Base-by-base conservation (phyloP, 495 filamentous ascomycete genomes). In the Aspergillus heteromorphus region DNA sequence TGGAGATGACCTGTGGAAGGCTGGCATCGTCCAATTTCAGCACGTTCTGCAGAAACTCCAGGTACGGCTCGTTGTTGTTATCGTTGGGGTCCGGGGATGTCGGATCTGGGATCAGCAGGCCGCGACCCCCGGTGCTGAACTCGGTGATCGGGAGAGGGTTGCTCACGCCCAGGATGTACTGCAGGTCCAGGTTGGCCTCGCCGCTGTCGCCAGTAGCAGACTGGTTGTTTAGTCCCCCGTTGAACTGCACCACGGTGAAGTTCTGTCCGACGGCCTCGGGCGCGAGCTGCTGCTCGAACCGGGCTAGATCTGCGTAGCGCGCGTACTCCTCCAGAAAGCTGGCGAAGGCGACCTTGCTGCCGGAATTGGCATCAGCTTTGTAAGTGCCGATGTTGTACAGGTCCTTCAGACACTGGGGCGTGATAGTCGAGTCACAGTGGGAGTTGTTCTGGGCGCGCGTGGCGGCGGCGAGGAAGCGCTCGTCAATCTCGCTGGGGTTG, bases 141-240 rank as follows among this genome's bases (percentile, higher is more conserved):
- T 86, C 84, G 0, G 73, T 78, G n/a, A 84, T 75, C 0, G 84
- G 83, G 7, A 85, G 68, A 2, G 82, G 82, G 38, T 76, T 68
- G 57, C 73, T 75, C 18, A 88, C 55, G 6, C 79, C 83, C 51
- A 87, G 50, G 53, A 84, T 81, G 53, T 87, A 87, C 65, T 92
- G 85, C 34, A 87, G 62, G 58, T 93, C 89, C 20, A 92, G 76
- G 69, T 91, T 88, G 51, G 87, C 89, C 66, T 95, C 88, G 30
- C 76, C 77, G 59, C 71, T 73, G 55, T 79, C 68, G 8, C 42
- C 19, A 51, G 69, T 68, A 29, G 81, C 70, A 56, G 71, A 58
- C 53, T 80, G 83, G 57, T 78, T 65, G 51, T 84, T 73, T 4
- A 69, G 59, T 21, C 77, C 85, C 48, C 81, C 83, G 58, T 86